These are phyloP conservation scores for Pichia cabralensis DNA, from an alignment of 805 yeast genomes.

Conservation along the genomic window DNA sequence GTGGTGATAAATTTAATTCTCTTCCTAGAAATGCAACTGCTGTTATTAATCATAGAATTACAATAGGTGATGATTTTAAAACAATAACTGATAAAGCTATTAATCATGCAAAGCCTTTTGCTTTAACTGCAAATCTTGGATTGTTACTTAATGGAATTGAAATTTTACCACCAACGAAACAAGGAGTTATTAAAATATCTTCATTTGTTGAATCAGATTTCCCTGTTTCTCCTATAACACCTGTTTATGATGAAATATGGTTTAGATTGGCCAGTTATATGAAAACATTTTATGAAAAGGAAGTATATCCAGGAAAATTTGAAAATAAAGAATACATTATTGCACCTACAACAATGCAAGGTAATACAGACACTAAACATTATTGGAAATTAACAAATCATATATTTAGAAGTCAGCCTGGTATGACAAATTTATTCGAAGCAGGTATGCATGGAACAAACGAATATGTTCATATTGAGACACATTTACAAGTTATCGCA, in stretches of 20 bases:
- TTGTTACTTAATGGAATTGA: constrained; percentile 30
- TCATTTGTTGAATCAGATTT: constrained; percentile 14
- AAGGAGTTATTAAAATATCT: constrained; percentile 17
- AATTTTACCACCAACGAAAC: constrained; percentile 11
- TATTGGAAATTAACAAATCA: constrained; percentile 55
- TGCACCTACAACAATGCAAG: constrained; percentile 55
- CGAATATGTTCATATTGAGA: constrained; percentile 44
- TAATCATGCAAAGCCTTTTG: constrained; percentile 23
- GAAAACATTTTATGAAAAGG: constrained; percentile 50
- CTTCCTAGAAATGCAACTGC: constrained; percentile 54
- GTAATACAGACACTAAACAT: constrained; percentile 60
- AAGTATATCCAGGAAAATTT: constrained; percentile 24
- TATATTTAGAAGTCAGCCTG: constrained; percentile 54
- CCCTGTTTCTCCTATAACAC: constrained; percentile 37
- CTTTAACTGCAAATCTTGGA: constrained; percentile 27
- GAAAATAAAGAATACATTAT: constrained; percentile 22
- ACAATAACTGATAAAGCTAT: constrained; percentile 38
- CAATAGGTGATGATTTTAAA: constrained; percentile 25
- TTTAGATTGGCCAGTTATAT: constrained; percentile 48
- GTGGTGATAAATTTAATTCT: constrained; percentile 71
- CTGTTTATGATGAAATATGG: constrained; percentile 39
- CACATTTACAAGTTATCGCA: constrained; percentile 50
- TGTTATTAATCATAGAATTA: constrained; percentile 48
- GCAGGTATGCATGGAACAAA: constrained; percentile 51
- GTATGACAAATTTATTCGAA: constrained; percentile 23